A percentile compares a stretch with the other conserved stretches of the same genome.
Conservation (phyloP, 2,329 filamentous ascomycete species). For the Ophiostoma sp. region DNA sequence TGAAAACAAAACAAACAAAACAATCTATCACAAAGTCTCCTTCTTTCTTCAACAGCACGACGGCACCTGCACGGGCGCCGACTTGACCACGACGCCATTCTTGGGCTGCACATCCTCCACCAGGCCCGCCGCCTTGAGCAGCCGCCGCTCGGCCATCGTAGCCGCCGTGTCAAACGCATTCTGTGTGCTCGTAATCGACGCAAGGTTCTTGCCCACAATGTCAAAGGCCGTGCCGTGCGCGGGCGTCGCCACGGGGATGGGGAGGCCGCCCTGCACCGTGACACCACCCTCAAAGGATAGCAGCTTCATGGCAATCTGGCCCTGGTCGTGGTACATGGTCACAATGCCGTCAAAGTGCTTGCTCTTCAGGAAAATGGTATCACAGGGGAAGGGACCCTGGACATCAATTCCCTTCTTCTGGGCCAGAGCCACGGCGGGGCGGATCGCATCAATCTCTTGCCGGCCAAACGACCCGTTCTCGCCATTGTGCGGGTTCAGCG, state of each 20-base stretch:
- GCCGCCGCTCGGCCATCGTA: not conserved
- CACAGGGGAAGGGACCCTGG: not conserved
- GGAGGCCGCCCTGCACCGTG: not conserved
- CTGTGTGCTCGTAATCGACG: not conserved
- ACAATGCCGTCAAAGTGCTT: not conserved
- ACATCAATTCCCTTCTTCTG: not conserved
- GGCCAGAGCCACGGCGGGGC: not conserved
- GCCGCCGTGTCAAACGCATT: not conserved
- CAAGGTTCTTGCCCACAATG: not conserved
- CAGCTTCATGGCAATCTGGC: constrained; percentile 3
- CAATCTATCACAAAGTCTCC: not conserved
- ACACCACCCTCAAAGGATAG: not conserved
- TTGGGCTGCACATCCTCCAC: not conserved
- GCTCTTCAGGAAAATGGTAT: not conserved
- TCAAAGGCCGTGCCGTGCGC: not conserved
- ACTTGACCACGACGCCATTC: not conserved
- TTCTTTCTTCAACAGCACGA: not conserved
- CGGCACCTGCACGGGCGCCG: not conserved
- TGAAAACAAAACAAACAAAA: not conserved
- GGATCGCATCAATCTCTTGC: not conserved
- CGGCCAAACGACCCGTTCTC: constrained; percentile 1
- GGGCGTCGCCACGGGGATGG: not conserved
- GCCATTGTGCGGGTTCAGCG: constrained; percentile 1
- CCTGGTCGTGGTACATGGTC: not conserved
- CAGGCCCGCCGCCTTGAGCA: not conserved